Evolutionary conservation across 2,329 filamentous ascomycete species (phyloP).

Genomic region (Colletotrichum melonis): DNA sequence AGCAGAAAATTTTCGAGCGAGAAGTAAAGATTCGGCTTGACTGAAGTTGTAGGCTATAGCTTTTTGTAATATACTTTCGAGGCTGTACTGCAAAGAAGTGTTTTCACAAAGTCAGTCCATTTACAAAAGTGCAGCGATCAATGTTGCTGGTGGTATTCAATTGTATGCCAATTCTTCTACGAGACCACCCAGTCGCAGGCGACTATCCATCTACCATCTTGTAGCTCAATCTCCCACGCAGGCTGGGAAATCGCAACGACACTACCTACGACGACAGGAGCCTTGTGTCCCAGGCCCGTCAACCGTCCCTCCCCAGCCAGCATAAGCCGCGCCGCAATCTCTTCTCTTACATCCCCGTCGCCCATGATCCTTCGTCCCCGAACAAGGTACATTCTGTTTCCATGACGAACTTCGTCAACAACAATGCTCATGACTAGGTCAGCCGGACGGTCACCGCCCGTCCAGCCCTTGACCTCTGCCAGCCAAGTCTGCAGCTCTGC

Average conservation of each 20-base stretch:
- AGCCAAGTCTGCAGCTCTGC: constrained; percentile 54
- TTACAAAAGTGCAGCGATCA: not conserved
- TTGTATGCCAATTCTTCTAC: not conserved
- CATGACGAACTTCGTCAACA: constrained; percentile 45
- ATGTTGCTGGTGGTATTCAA: not conserved
- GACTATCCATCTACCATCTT: constrained; percentile 48
- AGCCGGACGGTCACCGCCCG: constrained; percentile 32
- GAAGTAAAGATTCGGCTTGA: not conserved
- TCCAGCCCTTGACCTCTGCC: constrained; percentile 52
- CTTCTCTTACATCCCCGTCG: not conserved
- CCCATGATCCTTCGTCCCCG: constrained; percentile 36
- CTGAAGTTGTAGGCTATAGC: too few relatives aligned
- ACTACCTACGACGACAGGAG: constrained; percentile 43
- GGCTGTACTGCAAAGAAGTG: not conserved
- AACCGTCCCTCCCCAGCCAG: constrained; percentile 52
- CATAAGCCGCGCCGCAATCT: constrained; percentile 41
- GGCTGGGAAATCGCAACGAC: constrained; percentile 49
- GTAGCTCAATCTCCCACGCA: constrained; percentile 51
- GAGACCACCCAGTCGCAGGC: constrained; percentile 49
- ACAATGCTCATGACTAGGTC: constrained; percentile 39
- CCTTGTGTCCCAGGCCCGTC: constrained; percentile 48
- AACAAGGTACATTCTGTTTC: constrained; percentile 49
- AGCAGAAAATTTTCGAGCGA: too few relatives aligned
- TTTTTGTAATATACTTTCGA: not conserved
- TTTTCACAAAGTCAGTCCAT: not conserved